phyloP scores from a whole-genome alignment of 1,139 yeast species.

The Yamadazyma jaroonii region DNA sequence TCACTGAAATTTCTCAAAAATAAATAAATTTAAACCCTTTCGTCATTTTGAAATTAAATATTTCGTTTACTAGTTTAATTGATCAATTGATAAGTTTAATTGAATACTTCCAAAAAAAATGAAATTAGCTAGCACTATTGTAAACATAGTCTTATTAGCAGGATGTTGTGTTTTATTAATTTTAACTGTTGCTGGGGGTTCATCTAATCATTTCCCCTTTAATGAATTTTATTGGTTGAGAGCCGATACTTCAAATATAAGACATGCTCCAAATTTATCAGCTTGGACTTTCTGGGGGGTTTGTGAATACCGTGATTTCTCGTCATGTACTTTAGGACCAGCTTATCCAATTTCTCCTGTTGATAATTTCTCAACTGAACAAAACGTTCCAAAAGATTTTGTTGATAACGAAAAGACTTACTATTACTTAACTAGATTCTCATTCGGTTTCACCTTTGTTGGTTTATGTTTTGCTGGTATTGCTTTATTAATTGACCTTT shows the following conservation, averaged over 20 bases:
- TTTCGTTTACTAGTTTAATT: neutral
- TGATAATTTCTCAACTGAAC: conserved; percentile 59
- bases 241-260: conserved; percentile 61
- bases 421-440: conserved; percentile 67
- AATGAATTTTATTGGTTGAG: conserved; percentile 67
- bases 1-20: conserved; percentile 4
- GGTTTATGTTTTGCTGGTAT: conserved; percentile 54
- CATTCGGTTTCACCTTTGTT: conserved; percentile 63
- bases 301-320: conserved; percentile 44
- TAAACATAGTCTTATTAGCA: conserved; percentile 43
- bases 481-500: conserved; percentile 37
- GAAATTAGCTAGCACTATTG: conserved; percentile 33
- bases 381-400: conserved; percentile 53
- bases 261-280: conserved; percentile 50
- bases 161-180: conserved; percentile 58
- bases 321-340: conserved; percentile 46
- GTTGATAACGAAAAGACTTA: conserved; percentile 54
- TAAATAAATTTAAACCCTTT: conserved; percentile 4
- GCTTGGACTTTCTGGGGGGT: conserved; percentile 89
- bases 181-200: conserved; percentile 65
- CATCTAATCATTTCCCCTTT: conserved; percentile 58
- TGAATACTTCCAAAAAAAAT: conserved; percentile 16
- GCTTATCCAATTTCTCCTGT: conserved; percentile 71
- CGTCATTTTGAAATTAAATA: neutral
- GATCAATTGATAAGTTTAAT: neutral